Base-by-base conservation (phyloP, 352 stramenopile species). In the Achlya hypogyna region DNA sequence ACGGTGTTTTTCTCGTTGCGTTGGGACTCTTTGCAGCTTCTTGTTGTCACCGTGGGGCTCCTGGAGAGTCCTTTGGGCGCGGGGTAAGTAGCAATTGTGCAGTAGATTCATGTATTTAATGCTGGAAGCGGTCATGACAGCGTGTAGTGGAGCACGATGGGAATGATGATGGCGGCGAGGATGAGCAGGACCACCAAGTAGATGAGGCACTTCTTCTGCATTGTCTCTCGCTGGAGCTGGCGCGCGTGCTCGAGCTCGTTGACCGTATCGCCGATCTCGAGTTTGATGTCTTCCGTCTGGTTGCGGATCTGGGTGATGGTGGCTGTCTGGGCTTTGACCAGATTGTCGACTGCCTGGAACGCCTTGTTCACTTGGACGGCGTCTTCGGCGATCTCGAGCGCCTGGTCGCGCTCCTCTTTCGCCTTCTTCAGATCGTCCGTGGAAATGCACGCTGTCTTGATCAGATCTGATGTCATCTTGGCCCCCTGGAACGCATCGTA, bases 251-350 rank as follows among this genome's bases (percentile, higher is more conserved):
- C 69, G 32, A 89, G 68, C 63, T 89, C 82, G 60, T 87, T 72
- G n/a, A 93, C 78, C 38, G 80, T 78, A 28, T 75, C 75, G 54
- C 82, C 81, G 69, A 93, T 93, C 71, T 88, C 78, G 27, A 93
- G 54, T 59, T 80, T 76, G 71, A 93, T 91, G 65, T 86, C 71
- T 54, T 89, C 77, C 35, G 90, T 80, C 18, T 87, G 79, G 51
- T 81, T 79, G 62, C 88, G 82, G 58, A 89, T 76, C 42, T 71
- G 71, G 6, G 89, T 71, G 53, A 91, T 76, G n/a, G 71, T 68
- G 29, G 79, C 79, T 0, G 90, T 80, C 56, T 91, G 65, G 22
- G 83, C 75, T 56, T 87, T 87, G 20, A 93, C 79, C 18, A 83
- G 71, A 22, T 84, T 76, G 12, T 82, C 81, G 60, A 91, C 84